Conservation (phyloP, 768 basidiomycete genomes). For the Rhizopogon sp. region DNA sequence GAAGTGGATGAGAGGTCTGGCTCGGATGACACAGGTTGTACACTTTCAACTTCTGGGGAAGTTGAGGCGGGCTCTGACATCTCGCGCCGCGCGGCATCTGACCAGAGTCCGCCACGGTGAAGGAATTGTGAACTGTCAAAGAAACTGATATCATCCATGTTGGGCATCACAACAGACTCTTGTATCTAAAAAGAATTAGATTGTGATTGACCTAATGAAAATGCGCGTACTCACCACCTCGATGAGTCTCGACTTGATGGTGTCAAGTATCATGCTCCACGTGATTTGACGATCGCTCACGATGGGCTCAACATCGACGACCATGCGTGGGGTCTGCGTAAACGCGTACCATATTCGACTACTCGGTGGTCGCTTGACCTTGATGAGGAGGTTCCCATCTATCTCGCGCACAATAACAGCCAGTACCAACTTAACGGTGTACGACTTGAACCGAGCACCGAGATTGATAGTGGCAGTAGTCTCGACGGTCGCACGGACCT, state of each 20-base stretch:
- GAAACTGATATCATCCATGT: conserved; percentile 98
- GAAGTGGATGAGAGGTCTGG: conserved; percentile 26
- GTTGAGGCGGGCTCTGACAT: conserved; percentile 9
- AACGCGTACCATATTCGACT: conserved; percentile 94
- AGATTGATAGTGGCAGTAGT: conserved; percentile 85
- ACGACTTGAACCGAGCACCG: conserved; percentile 81
- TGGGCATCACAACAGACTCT: conserved; percentile 92
- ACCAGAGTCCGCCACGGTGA: conserved; percentile 87
- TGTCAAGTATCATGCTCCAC: conserved; percentile 86
- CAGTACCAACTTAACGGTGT: conserved; percentile 84
- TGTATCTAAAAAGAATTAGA: conserved; percentile 80
- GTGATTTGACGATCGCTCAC: conserved; percentile 94
- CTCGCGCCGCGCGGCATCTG: conserved; percentile 58
- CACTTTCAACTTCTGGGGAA: conserved; percentile 2
- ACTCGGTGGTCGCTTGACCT: conserved; percentile 91
- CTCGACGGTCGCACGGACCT: conserved; percentile 84
- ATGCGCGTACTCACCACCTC: conserved; percentile 62
- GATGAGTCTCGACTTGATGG: conserved; percentile 83
- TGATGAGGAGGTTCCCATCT: conserved; percentile 86
- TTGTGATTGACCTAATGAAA: neutral
- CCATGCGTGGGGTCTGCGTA: conserved; percentile 83
- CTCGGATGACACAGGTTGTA: conserved; percentile 14
- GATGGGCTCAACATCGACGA: conserved; percentile 86
- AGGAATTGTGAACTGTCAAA: conserved; percentile 68
- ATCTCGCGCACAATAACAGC: conserved; percentile 85